Evolutionary conservation across 2,329 filamentous ascomycete species (phyloP).

Genomic region (Aspergillus sp.): DNA sequence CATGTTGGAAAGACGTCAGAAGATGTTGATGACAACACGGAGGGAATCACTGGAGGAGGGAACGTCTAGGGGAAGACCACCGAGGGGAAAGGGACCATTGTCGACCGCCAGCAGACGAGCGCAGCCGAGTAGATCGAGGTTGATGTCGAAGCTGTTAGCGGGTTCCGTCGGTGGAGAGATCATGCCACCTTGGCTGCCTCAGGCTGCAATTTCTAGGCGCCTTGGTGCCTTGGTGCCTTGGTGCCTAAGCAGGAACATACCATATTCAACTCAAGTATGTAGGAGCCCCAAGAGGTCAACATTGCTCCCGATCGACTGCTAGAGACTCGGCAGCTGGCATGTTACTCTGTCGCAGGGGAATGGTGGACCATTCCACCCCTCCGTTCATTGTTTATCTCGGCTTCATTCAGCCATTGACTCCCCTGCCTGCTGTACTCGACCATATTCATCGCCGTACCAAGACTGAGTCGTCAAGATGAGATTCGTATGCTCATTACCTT

Average conservation of each 20-base stretch:
- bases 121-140: no score
- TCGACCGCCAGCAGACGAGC: neutral
- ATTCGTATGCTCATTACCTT: slow-evolving; percentile 25
- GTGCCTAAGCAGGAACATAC: neutral
- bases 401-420: neutral
- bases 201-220: neutral
- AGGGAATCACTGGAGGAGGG: neutral
- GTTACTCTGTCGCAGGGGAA: neutral
- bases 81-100: neutral
- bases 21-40: neutral
- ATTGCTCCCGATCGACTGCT: neutral
- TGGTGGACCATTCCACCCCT: neutral
- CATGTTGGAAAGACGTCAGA: slow-evolving; percentile 19
- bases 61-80: neutral
- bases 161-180: neutral
- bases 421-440: neutral
- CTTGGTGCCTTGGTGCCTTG: neutral
- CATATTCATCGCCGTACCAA: neutral
- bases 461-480: slow-evolving; percentile 24
- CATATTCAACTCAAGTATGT: neutral
- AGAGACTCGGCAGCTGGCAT: neutral
- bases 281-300: neutral
- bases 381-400: neutral
- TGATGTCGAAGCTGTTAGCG: neutral
- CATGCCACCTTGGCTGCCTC: neutral